Evolutionary conservation across 2,329 filamentous ascomycete genomes (phyloP).

Genomic region (Calonectria pseudoreteaudii): DNA sequence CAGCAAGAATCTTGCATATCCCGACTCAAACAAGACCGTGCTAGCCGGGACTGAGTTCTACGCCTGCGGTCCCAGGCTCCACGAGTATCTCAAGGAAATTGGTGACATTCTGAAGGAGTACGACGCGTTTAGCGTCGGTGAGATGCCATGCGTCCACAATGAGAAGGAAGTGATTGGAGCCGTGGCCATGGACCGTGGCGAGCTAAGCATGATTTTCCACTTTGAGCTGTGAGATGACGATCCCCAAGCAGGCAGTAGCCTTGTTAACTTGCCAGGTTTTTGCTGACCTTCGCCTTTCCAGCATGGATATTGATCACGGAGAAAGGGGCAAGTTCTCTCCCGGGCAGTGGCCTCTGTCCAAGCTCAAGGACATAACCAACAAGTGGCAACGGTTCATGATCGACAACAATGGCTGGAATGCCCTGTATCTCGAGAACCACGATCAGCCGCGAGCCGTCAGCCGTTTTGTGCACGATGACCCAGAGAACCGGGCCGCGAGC

Average conservation of each 20-base stretch:
- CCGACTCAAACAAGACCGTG: conserved; percentile 56
- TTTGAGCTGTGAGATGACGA: conserved; percentile 67
- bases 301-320: conserved; percentile 63
- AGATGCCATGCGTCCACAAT: conserved; percentile 61
- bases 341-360: conserved; percentile 58
- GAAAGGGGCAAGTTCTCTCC: conserved; percentile 57
- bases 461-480: conserved; percentile 64
- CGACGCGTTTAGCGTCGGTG: conserved; percentile 64
- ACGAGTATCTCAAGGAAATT: conserved; percentile 60
- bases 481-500: conserved; percentile 60
- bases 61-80: conserved; percentile 63
- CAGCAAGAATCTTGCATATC: conserved; percentile 69
- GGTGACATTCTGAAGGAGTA: conserved; percentile 58
- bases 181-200: conserved; percentile 67
- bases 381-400: conserved; percentile 73
- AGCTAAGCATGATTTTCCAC: conserved; percentile 80
- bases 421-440: conserved; percentile 75
- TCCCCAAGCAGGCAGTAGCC: background rate
- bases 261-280: conserved; percentile 5
- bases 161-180: conserved; percentile 56
- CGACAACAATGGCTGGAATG: conserved; percentile 72
- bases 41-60: conserved; percentile 57
- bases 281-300: conserved; percentile 31
- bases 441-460: conserved; percentile 72
- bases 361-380: conserved; percentile 64